phyloP scores from a whole-genome alignment of 2,329 filamentous ascomycete genomes.

The Cladosporium sp. region DNA sequence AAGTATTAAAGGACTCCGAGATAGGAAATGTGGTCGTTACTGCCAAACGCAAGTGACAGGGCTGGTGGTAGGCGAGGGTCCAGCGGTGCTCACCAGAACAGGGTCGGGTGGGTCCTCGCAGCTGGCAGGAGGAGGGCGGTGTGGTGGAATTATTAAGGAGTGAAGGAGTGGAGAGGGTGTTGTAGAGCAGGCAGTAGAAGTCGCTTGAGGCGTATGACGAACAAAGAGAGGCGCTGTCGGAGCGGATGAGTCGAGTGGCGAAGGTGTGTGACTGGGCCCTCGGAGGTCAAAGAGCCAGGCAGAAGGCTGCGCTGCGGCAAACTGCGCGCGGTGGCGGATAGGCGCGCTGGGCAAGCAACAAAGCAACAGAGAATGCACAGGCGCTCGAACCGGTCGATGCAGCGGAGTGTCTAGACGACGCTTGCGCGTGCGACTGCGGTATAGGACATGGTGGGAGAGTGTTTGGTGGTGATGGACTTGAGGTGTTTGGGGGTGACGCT shows the following conservation, averaged over 20 bases:
- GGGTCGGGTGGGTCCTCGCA: constrained; percentile 13
- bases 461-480: neutral
- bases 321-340: neutral
- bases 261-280: constrained; percentile 3
- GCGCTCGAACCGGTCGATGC: neutral
- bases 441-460: neutral
- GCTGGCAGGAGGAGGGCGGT: constrained; percentile 4
- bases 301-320: constrained; percentile 8
- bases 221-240: constrained; percentile 9
- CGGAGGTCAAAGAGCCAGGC: constrained; percentile 11
- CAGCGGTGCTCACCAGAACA: constrained; percentile 14
- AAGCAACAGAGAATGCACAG: neutral
- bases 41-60: constrained; percentile 7
- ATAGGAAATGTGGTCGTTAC: neutral
- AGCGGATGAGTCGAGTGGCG: constrained; percentile 11
- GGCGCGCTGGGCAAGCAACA: constrained; percentile 4
- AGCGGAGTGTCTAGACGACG: neutral
- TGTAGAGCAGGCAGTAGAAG: neutral
- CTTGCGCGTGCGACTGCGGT: neutral
- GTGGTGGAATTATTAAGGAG: neutral
- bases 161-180: constrained; percentile 10
- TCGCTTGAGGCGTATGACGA: neutral
- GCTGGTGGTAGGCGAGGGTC: constrained; percentile 10
- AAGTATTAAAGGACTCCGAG: constrained; percentile 1
- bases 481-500: neutral